These are phyloP conservation scores for Carex scoparia DNA, from an alignment of 176 grass and related monocot genomes.

Conservation along the genomic window DNA sequence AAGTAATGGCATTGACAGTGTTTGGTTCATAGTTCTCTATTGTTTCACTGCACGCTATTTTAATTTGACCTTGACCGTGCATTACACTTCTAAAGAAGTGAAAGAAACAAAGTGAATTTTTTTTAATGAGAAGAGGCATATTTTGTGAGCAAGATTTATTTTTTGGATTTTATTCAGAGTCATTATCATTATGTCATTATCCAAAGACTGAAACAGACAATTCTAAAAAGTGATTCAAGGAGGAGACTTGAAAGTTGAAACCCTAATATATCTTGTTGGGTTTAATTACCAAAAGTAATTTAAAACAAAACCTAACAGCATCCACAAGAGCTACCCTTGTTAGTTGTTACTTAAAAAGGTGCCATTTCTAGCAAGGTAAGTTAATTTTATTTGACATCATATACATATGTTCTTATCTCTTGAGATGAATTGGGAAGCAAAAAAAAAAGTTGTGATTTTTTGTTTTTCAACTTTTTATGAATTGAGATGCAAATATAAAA, in stretches of 20 bases:
- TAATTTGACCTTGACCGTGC: no score
- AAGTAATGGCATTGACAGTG: no score
- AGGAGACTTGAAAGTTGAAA: background rate
- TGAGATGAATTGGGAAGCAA: background rate
- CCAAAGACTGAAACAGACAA: background rate
- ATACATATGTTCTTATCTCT: background rate
- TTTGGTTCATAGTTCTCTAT: background rate
- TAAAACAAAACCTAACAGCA: constrained; percentile 38
- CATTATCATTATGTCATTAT: no score
- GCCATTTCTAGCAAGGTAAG: background rate
- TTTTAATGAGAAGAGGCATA: no score
- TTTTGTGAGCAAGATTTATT: background rate
- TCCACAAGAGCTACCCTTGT: constrained; percentile 33
- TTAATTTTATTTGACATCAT: background rate
- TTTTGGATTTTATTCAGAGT: background rate
- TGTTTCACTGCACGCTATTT: background rate
- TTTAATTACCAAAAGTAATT: background rate
- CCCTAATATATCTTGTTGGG: background rate
- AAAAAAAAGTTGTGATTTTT: background rate
- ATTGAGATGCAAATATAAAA: no score
- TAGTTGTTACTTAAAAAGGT: constrained; percentile 19
- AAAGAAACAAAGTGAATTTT: background rate
- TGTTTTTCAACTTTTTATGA: no score
- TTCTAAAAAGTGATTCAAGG: background rate
- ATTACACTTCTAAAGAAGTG: no score